Evolutionary conservation across 1,284 basidiomycete genomes (phyloP), one percentile per base, ranked within the genome.

Genomic region (Cutaneotrichosporon sp.): DNA sequence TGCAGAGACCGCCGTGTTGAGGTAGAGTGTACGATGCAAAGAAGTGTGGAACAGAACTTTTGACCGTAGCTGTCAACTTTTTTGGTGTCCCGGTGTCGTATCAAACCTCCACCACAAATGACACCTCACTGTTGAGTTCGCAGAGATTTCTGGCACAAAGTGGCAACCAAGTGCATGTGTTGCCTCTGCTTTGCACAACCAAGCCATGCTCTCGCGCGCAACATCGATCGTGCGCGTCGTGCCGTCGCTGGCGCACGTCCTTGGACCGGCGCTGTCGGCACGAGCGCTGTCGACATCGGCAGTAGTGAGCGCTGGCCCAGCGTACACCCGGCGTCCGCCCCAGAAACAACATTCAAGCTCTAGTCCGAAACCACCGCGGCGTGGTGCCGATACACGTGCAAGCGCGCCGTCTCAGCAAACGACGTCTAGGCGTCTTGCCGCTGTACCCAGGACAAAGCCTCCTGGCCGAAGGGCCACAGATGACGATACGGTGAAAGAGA

Each of bases 221-320:
- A 44, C 58, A 18, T 41, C 40, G 23, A 61, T 65, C 15, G 60
- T 55, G 1, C 52, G 42, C 15, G 57, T 61, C 9, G 61, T 62
- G 1, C 64, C 61, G 7, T 51, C 61, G 4, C 56, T 68, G 0
- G 58, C 59, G 3, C 39, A 51, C 8, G 52, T 68, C 36, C 52
- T 68, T 20, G n/a, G 37, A n/a, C 56, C 59, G 20, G 66, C 66
- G 1, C 49, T 67, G 13, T 30, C 37, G 0, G 35, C 36, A 18
- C n/a, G 46, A 3, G 33, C 34, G 1, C 14, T 33, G 10, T 22
- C 45, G 10, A n/a, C 30, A 5, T 15, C 41, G 13, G 38, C 39
- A 13, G 22, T 12, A 4, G n/a, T n/a, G 1, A 17, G 21, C 36
- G 35, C 21, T 2, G 34, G 34, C 36, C 36, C 13, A 5, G 7